phyloP scores from a whole-genome alignment of 495 filamentous ascomycete genomes.

The Rusavskia elegans region DNA sequence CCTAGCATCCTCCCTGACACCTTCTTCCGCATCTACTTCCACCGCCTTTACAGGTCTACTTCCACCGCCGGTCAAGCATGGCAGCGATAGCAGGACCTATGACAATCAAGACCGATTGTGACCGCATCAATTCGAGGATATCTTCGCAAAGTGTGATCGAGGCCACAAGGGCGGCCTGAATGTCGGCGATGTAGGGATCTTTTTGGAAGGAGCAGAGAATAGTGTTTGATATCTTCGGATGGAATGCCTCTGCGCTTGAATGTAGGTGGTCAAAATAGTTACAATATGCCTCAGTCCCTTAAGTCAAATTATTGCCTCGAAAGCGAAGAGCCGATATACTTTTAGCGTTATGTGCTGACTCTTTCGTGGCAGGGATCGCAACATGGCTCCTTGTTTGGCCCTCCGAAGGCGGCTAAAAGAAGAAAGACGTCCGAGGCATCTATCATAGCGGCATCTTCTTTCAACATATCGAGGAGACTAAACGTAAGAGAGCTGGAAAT shows the following conservation, averaged over 20 bases:
- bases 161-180: slow-evolving; percentile 19
- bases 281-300: neutral
- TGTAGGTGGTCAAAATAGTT: neutral
- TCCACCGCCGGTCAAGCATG: slow-evolving; percentile 33
- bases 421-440: slow-evolving; percentile 27
- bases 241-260: slow-evolving; percentile 13
- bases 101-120: slow-evolving; percentile 41
- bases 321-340: neutral
- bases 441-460: slow-evolving; percentile 25
- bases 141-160: slow-evolving; percentile 37
- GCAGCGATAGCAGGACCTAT: slow-evolving; percentile 34
- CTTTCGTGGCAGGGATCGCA: slow-evolving; percentile 13
- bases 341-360: neutral
- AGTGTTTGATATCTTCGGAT: slow-evolving; percentile 30
- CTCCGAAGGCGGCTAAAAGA: slow-evolving; percentile 26
- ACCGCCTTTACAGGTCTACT: slow-evolving; percentile 36
- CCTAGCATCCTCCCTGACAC: slow-evolving; percentile 27
- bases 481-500: neutral
- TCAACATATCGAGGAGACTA: neutral
- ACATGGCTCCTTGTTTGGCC: slow-evolving; percentile 31
- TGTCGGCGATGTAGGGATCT: slow-evolving; percentile 15
- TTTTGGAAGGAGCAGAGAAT: slow-evolving; percentile 26
- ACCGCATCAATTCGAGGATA: slow-evolving; percentile 41
- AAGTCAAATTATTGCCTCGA: neutral
- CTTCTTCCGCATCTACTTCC: slow-evolving; percentile 34